Evolutionary conservation across 176 grass and related monocot genomes (phyloP), one percentile per base, ranked within the genome.

Genomic region (Cenchrus purpureus): DNA sequence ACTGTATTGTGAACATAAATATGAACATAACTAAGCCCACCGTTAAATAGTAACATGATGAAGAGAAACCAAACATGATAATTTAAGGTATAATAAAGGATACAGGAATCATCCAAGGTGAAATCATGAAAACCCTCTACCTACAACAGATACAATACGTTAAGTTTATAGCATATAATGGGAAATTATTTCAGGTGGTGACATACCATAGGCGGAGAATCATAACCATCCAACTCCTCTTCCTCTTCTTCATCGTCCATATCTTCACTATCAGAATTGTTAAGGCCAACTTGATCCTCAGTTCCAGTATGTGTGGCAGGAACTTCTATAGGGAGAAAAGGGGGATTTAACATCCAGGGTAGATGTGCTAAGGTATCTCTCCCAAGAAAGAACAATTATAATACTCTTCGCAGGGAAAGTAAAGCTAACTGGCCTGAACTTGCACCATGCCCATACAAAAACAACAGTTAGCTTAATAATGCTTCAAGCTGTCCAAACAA

Each of bases 221-320:
- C 93, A 81, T 90, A 92, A 69, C 82, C 88, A 84, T 95, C 90
- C 16, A 78, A 78, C 75, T 90, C 91, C 65, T 79, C 79, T 73
- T 89, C 86, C 43, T 89, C 90, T 85, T 92, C 88, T n/a, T 94
- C 87, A 1, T 95, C 90, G 63, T 89, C 89, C 68, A 71, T 89
- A 76, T 92, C 90, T 58, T 92, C 90, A 73, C 72, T 86, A 43
- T 90, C 90, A 43, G 68, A 90, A 69, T 84, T 88, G 61, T 90
- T 75, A 49, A 62, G 32, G n/a, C 68, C 85, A 77, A 78, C 76
- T 57, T 81, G 90, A 80, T 95, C 90, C 58, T 83, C 82, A 65
- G 43, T 75, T 80, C 58, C 79, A 84, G 73, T 77, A 60, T 82
- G 44, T 71, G 46, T 68, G 57, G 32, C 70, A 74, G 79, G 59